phyloP scores from a whole-genome alignment of 345 rosid genomes.

The Citrus medica region DNA sequence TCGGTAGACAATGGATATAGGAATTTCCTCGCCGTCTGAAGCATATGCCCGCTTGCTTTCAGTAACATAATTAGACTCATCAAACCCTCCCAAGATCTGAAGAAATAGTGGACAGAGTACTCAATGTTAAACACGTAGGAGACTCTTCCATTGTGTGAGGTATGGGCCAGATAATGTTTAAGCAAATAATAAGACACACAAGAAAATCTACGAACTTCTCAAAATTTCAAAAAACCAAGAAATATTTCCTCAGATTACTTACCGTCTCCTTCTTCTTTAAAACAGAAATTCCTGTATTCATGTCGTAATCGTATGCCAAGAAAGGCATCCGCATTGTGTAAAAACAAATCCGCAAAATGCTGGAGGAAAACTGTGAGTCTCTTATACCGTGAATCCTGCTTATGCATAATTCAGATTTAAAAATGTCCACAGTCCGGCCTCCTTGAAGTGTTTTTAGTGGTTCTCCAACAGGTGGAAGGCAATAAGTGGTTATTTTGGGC shows the following conservation, averaged over 20 bases:
- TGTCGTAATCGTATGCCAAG: conserved; percentile 72
- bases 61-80: conserved; percentile 64
- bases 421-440: conserved; percentile 58
- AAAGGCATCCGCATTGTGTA: conserved; percentile 76
- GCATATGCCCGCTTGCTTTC: conserved; percentile 90
- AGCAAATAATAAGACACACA: neutral
- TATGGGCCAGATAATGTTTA: neutral
- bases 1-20: conserved; percentile 69
- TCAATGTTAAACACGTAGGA: neutral
- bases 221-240: neutral
- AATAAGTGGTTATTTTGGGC: conserved; percentile 50
- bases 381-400: conserved; percentile 42
- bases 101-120: conserved; percentile 1
- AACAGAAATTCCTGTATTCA: conserved; percentile 65
- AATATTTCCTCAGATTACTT: conserved; percentile 23
- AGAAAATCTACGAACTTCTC: neutral
- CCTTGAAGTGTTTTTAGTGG: conserved; percentile 56
- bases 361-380: conserved; percentile 58
- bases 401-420: conserved; percentile 43
- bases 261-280: conserved; percentile 78
- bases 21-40: conserved; percentile 77
- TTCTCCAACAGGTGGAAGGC: conserved; percentile 67
- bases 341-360: conserved; percentile 68
- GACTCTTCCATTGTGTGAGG: neutral
- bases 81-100: conserved; percentile 87